Conservation (phyloP, 2,329 filamentous ascomycete species). For the Corinectria fuckeliana region DNA sequence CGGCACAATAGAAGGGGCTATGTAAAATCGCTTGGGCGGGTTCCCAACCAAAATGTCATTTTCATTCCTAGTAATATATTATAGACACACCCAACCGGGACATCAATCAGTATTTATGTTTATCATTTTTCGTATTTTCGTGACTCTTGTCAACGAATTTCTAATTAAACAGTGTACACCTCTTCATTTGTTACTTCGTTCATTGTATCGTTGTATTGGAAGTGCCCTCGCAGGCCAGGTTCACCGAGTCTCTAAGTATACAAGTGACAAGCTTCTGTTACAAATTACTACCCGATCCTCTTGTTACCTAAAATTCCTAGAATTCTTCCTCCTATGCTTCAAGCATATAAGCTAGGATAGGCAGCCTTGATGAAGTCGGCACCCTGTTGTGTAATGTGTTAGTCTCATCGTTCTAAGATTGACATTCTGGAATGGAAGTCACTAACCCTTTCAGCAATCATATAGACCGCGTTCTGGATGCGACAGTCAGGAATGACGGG, state of each 20-base stretch:
- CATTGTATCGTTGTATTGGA: accelerated
- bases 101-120: background rate
- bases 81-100: no score
- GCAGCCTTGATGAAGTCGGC: slow-evolving; percentile 19
- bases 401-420: background rate
- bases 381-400: slow-evolving; percentile 4
- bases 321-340: background rate
- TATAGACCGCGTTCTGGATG: slow-evolving; percentile 67
- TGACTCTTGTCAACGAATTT: no score
- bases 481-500: slow-evolving; percentile 63
- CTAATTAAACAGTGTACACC: background rate
- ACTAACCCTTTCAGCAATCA: slow-evolving; percentile 60
- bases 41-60: background rate
- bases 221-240: background rate
- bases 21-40: background rate
- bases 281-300: background rate
- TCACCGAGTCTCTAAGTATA: background rate
- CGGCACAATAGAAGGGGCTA: background rate
- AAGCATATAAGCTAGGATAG: background rate
- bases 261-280: background rate
- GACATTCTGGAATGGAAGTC: background rate
- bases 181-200: background rate
- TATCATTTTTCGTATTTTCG: no score
- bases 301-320: no score
- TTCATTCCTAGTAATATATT: no score